Evolutionary conservation across 164 flowering plant genomes (phyloP).

Genomic region (Chloranthus sessilifolius): DNA sequence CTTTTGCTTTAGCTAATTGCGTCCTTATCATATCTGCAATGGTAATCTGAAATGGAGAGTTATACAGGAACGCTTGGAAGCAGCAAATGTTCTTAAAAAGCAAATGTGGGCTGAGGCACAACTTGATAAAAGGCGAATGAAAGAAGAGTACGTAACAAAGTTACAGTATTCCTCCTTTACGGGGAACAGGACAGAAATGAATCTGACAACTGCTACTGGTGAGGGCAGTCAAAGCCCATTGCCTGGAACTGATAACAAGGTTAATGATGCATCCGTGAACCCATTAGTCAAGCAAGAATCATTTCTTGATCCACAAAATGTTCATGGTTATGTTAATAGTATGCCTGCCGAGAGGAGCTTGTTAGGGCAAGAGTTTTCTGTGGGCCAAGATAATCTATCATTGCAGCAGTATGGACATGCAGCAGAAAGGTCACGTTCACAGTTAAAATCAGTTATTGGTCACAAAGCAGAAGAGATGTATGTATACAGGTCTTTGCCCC

Average conservation of each 20-base stretch:
- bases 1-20: neutral
- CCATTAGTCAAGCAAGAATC: slow-evolving; percentile 31
- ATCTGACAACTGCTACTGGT: slow-evolving; percentile 16
- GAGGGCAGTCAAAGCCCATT: slow-evolving; percentile 56
- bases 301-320: slow-evolving; percentile 26
- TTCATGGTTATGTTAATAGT: slow-evolving; percentile 18
- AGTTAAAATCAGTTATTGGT: slow-evolving; percentile 68
- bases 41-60: slow-evolving; percentile 8
- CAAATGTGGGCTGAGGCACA: slow-evolving; percentile 96
- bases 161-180: slow-evolving; percentile 31
- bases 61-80: slow-evolving; percentile 86
- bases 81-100: slow-evolving; percentile 86
- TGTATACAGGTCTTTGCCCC: slow-evolving; percentile 83
- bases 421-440: slow-evolving; percentile 66
- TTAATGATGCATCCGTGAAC: slow-evolving; percentile 28
- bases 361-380: slow-evolving; percentile 28
- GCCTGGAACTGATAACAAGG: slow-evolving; percentile 30
- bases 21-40: neutral
- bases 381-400: slow-evolving; percentile 36
- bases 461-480: slow-evolving; percentile 80
- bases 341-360: slow-evolving; percentile 32
- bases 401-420: slow-evolving; percentile 46
- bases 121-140: slow-evolving; percentile 74
- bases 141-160: slow-evolving; percentile 56
- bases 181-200: slow-evolving; percentile 38